phyloP scores from a whole-genome alignment of 805 yeast genomes.

The Barnettozyma wickerhamii region DNA sequence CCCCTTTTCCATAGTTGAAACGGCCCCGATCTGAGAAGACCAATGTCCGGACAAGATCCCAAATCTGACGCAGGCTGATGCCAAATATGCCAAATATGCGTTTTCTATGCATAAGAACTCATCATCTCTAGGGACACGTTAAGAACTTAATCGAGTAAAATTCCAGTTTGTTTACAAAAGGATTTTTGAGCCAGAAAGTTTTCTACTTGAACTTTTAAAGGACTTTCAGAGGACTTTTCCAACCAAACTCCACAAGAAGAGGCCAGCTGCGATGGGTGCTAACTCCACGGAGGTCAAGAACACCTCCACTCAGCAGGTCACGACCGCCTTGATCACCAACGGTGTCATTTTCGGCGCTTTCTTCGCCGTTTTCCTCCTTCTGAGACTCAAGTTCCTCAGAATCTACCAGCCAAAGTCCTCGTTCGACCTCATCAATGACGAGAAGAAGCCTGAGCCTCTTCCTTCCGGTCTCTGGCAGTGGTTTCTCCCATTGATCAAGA shows the following conservation, averaged over 20 bases:
- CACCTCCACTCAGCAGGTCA: conserved; percentile 69
- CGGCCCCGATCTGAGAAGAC: too few species aligned
- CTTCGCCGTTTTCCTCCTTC: conserved; percentile 53
- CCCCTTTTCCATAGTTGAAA: too few species aligned
- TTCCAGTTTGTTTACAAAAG: neutral
- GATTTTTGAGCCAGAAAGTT: too few species aligned
- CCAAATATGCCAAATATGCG: neutral
- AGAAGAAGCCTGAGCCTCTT: conserved; percentile 68
- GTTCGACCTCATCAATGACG: conserved; percentile 52
- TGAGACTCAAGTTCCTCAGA: conserved; percentile 62
- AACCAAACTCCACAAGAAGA: too few species aligned
- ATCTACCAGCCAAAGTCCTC: conserved; percentile 83
- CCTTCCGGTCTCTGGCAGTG: conserved; percentile 67
- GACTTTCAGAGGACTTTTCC: neutral
- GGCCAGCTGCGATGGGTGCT: neutral
- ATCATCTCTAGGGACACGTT: too few species aligned
- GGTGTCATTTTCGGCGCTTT: conserved; percentile 62
- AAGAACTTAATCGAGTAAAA: too few species aligned
- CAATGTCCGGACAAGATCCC: too few species aligned
- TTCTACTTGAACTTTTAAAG: too few species aligned
- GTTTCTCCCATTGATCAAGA: conserved; percentile 58
- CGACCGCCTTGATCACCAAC: conserved; percentile 68
- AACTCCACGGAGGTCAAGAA: conserved; percentile 2
- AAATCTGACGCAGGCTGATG: too few species aligned
- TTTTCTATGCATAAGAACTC: neutral